Conservation (phyloP, 345 rosid species). For the Syzygium aqueum region DNA sequence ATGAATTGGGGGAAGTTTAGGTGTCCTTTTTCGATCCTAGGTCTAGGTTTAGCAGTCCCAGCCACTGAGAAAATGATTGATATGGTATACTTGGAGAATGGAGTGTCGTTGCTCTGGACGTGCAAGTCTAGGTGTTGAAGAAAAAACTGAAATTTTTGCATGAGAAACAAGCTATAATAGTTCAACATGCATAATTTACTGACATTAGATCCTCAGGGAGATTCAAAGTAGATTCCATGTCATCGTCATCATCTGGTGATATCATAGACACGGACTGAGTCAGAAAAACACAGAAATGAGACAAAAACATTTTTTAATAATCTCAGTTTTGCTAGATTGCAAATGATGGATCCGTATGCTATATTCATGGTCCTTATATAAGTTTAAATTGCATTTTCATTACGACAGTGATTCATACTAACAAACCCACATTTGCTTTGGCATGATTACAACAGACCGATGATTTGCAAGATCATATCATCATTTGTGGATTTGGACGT, state of each 20-base stretch:
- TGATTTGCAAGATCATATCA: constrained; percentile 96
- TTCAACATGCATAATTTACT: not conserved
- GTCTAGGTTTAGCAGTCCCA: not conserved
- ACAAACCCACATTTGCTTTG: not conserved
- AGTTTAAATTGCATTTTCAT: not conserved
- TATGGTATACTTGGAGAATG: not conserved
- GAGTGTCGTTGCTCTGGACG: not conserved
- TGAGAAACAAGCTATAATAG: not conserved
- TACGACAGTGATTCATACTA: not conserved
- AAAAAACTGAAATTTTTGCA: not conserved
- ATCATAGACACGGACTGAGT: not conserved
- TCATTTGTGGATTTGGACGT: constrained; percentile 95
- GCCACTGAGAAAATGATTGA: not conserved
- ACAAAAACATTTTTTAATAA: not conserved
- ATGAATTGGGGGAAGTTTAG: not conserved
- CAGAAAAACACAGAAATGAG: not conserved
- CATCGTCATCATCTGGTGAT: not conserved
- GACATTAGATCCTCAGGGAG: not conserved
- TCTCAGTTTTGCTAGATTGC: not conserved
- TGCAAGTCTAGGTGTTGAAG: not conserved
- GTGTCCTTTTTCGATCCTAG: not conserved
- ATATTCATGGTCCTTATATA: not conserved
- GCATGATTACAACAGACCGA: constrained; percentile 51
- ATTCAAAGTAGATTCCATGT: not conserved
- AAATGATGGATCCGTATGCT: not conserved